phyloP scores from a whole-genome alignment of 352 stramenopile genomes.

The Saprolegnia diclina region DNA sequence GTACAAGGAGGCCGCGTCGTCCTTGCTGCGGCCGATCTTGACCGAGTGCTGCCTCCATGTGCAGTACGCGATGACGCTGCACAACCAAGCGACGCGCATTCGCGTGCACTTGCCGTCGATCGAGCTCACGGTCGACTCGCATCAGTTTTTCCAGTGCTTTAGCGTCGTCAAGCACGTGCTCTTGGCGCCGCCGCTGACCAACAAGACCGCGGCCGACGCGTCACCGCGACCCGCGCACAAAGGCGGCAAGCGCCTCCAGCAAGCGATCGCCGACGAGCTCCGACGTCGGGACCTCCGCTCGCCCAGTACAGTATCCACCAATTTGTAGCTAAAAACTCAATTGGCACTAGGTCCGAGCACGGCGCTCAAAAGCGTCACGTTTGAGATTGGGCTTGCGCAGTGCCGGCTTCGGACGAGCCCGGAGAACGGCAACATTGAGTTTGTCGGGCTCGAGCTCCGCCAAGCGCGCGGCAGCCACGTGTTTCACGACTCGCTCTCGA shows the following conservation, averaged over 20 bases:
- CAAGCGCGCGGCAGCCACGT: constrained; percentile 56
- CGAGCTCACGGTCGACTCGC: constrained; percentile 60
- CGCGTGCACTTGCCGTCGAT: constrained; percentile 65
- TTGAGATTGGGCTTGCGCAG: constrained; percentile 48
- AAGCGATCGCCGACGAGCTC: constrained; percentile 62
- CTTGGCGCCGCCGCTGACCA: constrained; percentile 50
- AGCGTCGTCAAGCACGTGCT: constrained; percentile 70
- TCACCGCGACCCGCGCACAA: constrained; percentile 15
- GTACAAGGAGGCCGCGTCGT: constrained; percentile 42
- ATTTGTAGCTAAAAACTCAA: no score
- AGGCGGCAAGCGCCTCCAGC: constrained; percentile 49
- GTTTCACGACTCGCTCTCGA: constrained; percentile 64
- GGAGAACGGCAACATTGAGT: constrained; percentile 62
- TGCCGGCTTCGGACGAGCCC: constrained; percentile 55
- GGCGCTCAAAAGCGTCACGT: constrained; percentile 62
- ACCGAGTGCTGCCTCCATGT: constrained; percentile 65
- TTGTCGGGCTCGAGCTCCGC: constrained; percentile 62
- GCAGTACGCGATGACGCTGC: constrained; percentile 47
- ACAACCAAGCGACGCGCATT: constrained; percentile 42
- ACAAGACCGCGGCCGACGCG: constrained; percentile 31
- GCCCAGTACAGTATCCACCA: constrained; percentile 36
- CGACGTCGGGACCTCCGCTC: constrained; percentile 51
- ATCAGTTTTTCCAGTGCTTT: constrained; percentile 80
- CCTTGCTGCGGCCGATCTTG: constrained; percentile 66
- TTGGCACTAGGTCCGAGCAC: constrained; percentile 23